phyloP scores from a whole-genome alignment of 2,329 filamentous ascomycete species.

The Nakataea oryzae region DNA sequence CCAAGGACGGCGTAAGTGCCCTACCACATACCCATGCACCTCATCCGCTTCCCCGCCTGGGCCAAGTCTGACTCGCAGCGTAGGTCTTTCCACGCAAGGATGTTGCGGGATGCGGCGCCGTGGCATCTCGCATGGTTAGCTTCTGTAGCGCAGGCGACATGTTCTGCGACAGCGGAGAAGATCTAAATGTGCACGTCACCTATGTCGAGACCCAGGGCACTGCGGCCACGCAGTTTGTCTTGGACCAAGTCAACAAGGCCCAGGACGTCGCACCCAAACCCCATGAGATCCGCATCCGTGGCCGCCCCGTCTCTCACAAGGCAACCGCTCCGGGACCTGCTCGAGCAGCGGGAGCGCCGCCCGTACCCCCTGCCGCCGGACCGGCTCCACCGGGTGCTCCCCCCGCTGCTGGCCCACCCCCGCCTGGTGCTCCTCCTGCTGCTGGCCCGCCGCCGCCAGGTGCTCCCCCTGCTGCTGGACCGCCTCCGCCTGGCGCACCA shows the following conservation, averaged over 20 bases:
- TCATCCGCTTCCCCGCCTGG: too few species aligned
- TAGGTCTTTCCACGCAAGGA: constrained; percentile 10
- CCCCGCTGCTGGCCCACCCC: not conserved
- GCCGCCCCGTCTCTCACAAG: not conserved
- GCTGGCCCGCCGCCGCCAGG: not conserved
- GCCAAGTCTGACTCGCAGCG: not conserved
- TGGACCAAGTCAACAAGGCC: constrained; percentile 5
- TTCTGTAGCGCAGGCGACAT: constrained; percentile 11
- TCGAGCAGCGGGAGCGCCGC: too few species aligned
- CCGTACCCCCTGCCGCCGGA: not conserved
- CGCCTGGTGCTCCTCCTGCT: too few species aligned
- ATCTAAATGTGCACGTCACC: constrained; percentile 8
- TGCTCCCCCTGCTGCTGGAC: not conserved
- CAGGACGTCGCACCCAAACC: not conserved
- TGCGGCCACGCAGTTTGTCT: constrained; percentile 6
- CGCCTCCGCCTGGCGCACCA: not conserved
- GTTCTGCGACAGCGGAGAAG: constrained; percentile 11
- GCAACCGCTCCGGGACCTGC: too few species aligned
- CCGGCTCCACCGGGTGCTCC: not conserved
- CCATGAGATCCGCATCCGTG: not conserved
- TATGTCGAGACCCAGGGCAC: constrained; percentile 10
- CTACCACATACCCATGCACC: too few species aligned
- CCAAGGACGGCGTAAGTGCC: constrained; percentile 13
- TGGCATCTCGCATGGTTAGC: constrained; percentile 8
- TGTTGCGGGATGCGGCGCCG: constrained; percentile 6